Evolutionary conservation across 805 yeast genomes (phyloP).

Genomic region (Candida tallmaniae): DNA sequence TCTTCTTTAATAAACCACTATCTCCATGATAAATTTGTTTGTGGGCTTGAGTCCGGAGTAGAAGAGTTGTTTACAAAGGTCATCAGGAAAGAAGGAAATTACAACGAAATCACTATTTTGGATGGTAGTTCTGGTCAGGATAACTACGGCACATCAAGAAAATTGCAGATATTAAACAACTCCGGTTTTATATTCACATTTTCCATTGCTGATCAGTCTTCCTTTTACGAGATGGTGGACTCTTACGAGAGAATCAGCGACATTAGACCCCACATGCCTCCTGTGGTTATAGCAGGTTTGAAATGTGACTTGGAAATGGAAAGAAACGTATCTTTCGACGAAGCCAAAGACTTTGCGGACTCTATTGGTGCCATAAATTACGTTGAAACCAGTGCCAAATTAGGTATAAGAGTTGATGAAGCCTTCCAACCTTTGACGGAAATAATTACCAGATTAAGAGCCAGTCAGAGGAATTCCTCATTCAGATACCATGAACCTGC

Average conservation of each 20-base stretch:
- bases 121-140: slow-evolving; percentile 26
- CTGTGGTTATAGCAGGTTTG: slow-evolving; percentile 27
- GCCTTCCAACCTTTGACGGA: slow-evolving; percentile 26
- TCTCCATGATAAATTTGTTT: slow-evolving; percentile 18
- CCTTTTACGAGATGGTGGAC: slow-evolving; percentile 27
- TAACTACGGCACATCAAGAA: slow-evolving; percentile 21
- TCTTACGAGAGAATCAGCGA: slow-evolving; percentile 19
- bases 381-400: slow-evolving; percentile 23
- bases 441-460: slow-evolving; percentile 1
- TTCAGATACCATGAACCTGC: slow-evolving; percentile 1
- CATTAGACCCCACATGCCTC: slow-evolving; percentile 22
- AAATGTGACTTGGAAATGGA: slow-evolving; percentile 21
- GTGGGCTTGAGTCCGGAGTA: slow-evolving; percentile 13
- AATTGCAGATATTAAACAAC: slow-evolving; percentile 26
- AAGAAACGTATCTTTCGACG: slow-evolving; percentile 25
- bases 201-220: slow-evolving; percentile 21
- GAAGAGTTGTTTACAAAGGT: slow-evolving; percentile 24
- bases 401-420: slow-evolving; percentile 17
- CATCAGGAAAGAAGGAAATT: slow-evolving; percentile 12
- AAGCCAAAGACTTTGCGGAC: slow-evolving; percentile 26
- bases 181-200: slow-evolving; percentile 26
- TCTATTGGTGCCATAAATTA: slow-evolving; percentile 23
- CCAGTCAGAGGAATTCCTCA: slow-evolving; percentile 1
- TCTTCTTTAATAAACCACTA: slow-evolving; percentile 23
- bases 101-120: slow-evolving; percentile 26